Conservation (phyloP, 192 early-diverging fungal species). For the Funneliformis geosporum region DNA sequence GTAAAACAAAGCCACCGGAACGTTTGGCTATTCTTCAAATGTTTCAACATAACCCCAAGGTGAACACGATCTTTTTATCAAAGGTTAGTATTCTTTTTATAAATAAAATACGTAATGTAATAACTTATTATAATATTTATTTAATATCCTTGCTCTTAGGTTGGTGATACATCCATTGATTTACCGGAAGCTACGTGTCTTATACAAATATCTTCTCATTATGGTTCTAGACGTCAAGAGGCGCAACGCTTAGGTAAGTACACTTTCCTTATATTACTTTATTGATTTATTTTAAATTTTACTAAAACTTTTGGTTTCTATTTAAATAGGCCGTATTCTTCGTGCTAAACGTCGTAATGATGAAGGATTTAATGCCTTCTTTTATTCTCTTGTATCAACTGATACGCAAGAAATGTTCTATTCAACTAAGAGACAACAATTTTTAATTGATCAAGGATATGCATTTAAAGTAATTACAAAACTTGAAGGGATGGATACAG, state of each 20-base stretch:
- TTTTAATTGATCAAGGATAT: conserved; percentile 99
- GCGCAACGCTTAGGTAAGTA: conserved; percentile 81
- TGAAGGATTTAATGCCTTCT: conserved; percentile 96
- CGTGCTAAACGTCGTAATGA: conserved; percentile 93
- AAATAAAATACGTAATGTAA: background rate
- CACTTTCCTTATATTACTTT: background rate
- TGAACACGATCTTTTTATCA: conserved; percentile 89
- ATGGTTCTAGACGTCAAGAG: conserved; percentile 97
- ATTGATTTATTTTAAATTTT: background rate
- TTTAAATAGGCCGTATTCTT: conserved; percentile 69
- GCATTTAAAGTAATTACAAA: conserved; percentile 98
- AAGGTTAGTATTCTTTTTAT: conserved; percentile 41
- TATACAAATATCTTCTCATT: conserved; percentile 99
- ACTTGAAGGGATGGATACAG: conserved; percentile 88
- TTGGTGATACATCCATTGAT: conserved; percentile 99
- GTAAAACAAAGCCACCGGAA: conserved; percentile 86
- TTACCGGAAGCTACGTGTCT: conserved; percentile 97
- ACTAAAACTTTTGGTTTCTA: background rate
- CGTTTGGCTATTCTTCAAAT: conserved; percentile 90
- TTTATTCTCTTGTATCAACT: conserved; percentile 96
- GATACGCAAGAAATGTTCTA: conserved; percentile 99
- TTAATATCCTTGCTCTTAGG: conserved; percentile 36
- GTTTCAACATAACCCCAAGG: conserved; percentile 88
- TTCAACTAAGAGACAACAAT: conserved; percentile 97
- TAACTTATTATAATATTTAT: background rate